Evolutionary conservation across 345 rosid genomes (phyloP), one percentile per base, ranked within the genome.

Genomic region (Rhodamnia argentea): DNA sequence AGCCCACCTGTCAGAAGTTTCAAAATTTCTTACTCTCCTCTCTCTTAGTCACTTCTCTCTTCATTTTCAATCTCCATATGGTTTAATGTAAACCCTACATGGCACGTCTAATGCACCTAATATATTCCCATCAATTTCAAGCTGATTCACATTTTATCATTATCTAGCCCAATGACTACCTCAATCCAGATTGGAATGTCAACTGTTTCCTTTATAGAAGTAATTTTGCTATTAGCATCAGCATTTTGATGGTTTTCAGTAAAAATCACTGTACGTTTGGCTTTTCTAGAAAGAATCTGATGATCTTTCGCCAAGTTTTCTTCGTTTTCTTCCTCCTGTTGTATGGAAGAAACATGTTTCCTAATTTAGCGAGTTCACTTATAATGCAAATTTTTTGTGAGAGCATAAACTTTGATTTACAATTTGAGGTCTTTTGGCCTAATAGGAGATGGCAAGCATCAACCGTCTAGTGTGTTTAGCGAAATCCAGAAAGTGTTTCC

Each of bases 181-280:
- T 62, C 75, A 62, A 62, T 27, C 75, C 40, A 62, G 22, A 29
- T 29, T 62, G 40, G 40, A 27, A 29, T 62, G 22, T 14, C 10
- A 14, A 14, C 22, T 15, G 9, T 62, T 62, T 62, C 75, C 75
- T 4, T 4, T 62, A 18, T 0, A 27, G 74, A 20, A 60, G 51
- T 47, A 47, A 10, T 47, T 47, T 47, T 47, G 51, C 11, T 10
- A 8, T 9, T 47, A 47, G 51, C 51, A 47, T 47, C 11, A 47
- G 2, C 11, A 47, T 47, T 47, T 47, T 47, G 59, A 0, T 23
- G 0, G 13, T 56, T 29, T 13, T 29, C 1, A 29, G 0, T 2
- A 13, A 74, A 74, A 20, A 74, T 74, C 14, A 74, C 4, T 29
- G 5, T 4, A 23, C 0, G 1, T 9, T 56, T 56, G 81, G 42